Base-by-base conservation (phyloP, 306 rosid species). In the Pyrus pyrifolia region DNA sequence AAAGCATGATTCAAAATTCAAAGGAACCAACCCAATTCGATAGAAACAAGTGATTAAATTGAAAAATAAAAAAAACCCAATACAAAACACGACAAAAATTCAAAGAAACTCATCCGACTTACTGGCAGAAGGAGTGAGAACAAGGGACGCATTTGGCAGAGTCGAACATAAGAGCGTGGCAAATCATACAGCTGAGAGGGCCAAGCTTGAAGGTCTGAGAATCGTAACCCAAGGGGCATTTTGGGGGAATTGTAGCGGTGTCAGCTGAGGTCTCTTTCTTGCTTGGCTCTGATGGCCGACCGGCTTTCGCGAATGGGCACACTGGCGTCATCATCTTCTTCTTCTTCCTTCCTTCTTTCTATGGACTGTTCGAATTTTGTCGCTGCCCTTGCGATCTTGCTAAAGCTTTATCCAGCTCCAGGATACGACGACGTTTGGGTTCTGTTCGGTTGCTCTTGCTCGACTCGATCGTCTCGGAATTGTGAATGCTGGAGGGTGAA, bases 191-290 rank as follows among this genome's bases (percentile, higher is more conserved):
- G 89, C 99, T 95, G 29, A 95, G 89, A 64, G 99, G 99, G 53
- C 99, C 97, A 27, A 95, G 81, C 92, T 95, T 95, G 77, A 95
- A 92, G 18, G 93, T 77, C 70, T 88, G 88, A 12, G 96, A 86
- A 77, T 93, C 97, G 75, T 86, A 93, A 25, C 98, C 98, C 80
- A 90, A 82, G 21, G 96, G 98, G 80, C 98, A 93, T 82, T 93
- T 93, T 2, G 94, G 79, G 38, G 86, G 78, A 53, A 62, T 72
- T 31, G 81, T 60, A 42, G 76, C 86, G 11, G 78, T 42, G 45
- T 14, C 55, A 9, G 74, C 22, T 15, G 78, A 4, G n/a, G 68
- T 8, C 15, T 35, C 69, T 35, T 65, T 66, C 71, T 49, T 70
- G 51, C 29, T 64, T 1, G 40, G 79, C 63, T 53, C 52, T 44